Evolutionary conservation across 805 yeast species (phyloP).

Genomic region (Hanseniaspora guilliermondii): DNA sequence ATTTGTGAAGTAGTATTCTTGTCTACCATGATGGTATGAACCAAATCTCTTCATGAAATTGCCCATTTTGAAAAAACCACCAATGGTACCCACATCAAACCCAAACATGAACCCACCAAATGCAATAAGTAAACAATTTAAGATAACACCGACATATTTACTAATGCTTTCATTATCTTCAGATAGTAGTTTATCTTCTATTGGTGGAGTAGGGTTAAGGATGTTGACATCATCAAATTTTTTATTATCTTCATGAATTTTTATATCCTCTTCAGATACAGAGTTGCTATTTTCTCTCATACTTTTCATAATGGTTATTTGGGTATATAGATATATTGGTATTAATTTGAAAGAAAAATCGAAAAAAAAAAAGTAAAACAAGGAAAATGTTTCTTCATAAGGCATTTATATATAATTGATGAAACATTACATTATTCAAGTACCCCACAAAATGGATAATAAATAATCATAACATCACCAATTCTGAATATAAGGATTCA

Average conservation of each 20-base stretch:
- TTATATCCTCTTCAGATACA: background rate
- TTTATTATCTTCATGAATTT: background rate
- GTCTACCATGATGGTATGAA: conserved; percentile 28
- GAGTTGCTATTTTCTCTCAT: background rate
- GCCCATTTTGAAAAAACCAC: conserved; percentile 50
- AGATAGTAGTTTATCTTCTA: background rate
- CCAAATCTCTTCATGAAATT: conserved; percentile 52
- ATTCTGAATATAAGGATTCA: too few relatives aligned
- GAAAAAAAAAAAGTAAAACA: too few relatives aligned
- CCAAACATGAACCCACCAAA: conserved; percentile 72
- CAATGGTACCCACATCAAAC: conserved; percentile 71
- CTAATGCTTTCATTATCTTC: conserved; percentile 11
- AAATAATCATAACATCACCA: too few relatives aligned
- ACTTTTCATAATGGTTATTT: background rate
- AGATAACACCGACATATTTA: conserved; percentile 23
- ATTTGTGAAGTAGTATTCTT: conserved; percentile 37
- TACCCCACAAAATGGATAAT: too few relatives aligned
- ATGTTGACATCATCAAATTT: background rate
- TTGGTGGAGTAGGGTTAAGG: background rate
- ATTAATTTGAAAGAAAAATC: too few relatives aligned
- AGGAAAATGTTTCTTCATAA: too few relatives aligned
- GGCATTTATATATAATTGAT: too few relatives aligned
- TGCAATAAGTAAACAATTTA: conserved; percentile 38
- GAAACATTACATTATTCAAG: too few relatives aligned
- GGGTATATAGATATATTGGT: background rate